These are phyloP conservation scores for Fragaria ananassa DNA, from an alignment of 306 rosid species.

Conservation along the genomic window DNA sequence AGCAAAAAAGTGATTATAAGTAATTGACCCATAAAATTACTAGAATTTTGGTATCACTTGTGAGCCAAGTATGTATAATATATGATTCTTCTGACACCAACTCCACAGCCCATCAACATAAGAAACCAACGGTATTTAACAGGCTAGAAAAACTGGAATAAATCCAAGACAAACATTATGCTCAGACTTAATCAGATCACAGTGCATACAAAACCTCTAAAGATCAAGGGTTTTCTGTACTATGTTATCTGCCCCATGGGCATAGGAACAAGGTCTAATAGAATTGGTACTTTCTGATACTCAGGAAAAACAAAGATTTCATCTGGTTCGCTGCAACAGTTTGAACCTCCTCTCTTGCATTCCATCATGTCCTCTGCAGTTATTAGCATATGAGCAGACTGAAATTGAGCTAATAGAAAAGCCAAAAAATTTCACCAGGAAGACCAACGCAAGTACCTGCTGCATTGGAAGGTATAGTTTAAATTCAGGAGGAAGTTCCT, in stretches of 20 bases:
- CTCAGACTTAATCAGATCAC: not conserved
- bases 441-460: conserved; percentile 41
- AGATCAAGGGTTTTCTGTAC: not conserved
- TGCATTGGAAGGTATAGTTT: conserved; percentile 91
- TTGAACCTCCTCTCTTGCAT: not conserved
- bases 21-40: too few species aligned
- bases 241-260: not conserved
- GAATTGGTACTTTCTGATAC: not conserved
- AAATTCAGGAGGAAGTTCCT: conserved; percentile 93
- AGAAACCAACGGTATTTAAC: not conserved
- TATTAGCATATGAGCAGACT: not conserved
- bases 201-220: not conserved
- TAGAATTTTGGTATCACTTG: too few species aligned
- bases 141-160: not conserved
- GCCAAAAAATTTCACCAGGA: not conserved
- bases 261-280: not conserved
- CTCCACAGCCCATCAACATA: not conserved
- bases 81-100: too few species aligned
- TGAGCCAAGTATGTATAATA: too few species aligned
- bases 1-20: too few species aligned
- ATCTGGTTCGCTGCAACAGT: not conserved
- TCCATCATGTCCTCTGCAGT: conserved; percentile 39
- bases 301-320: not conserved
- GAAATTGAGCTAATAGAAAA: not conserved
- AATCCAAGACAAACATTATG: not conserved